These are phyloP conservation scores for Alternaria sp. DNA, from an alignment of 2,329 filamentous ascomycete species.

Conservation along the genomic window DNA sequence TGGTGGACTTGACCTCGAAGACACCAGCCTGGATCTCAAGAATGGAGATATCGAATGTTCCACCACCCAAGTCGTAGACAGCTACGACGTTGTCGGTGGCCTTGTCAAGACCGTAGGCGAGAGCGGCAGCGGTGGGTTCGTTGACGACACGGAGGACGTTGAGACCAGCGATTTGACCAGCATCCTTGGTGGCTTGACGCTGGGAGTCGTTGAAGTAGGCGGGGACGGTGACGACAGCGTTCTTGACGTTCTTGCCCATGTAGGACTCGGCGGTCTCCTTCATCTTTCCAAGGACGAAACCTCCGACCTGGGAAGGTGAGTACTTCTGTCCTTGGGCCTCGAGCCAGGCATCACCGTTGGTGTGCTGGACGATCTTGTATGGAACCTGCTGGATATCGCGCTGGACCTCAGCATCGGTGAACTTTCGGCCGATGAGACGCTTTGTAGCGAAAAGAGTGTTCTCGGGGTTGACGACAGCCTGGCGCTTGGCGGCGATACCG, in stretches of 20 bases:
- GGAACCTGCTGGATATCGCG: constrained; percentile 96
- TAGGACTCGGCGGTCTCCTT: constrained; percentile 97
- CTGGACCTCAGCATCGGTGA: constrained; percentile 91
- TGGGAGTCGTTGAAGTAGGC: constrained; percentile 99
- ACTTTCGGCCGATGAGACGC: constrained; percentile 98
- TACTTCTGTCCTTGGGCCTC: constrained; percentile 93
- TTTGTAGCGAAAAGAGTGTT: constrained; percentile 99
- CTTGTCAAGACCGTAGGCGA: constrained; percentile 97
- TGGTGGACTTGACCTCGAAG: constrained; percentile 99
- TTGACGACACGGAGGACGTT: constrained; percentile 98
- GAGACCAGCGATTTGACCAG: constrained; percentile 92
- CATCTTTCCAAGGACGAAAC: constrained; percentile 97
- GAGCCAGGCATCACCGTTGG: constrained; percentile 96
- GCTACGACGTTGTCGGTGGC: constrained; percentile 87
- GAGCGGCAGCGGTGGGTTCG: constrained; percentile 93
- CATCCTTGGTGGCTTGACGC: constrained; percentile 97
- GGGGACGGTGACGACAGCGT: constrained; percentile 94
- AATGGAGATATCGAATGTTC: constrained; percentile 98
- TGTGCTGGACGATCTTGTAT: constrained; percentile 98
- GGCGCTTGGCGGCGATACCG: constrained; percentile 96
- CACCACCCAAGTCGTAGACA: constrained; percentile 97
- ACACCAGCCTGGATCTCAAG: constrained; percentile 97
- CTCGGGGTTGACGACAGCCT: constrained; percentile 97
- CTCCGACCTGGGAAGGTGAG: constrained; percentile 97
- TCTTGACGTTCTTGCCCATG: constrained; percentile 88